Evolutionary conservation across 2,329 filamentous ascomycete genomes (phyloP), one percentile per base, ranked within the genome.

Genomic region (Hyphodiscus sp.): DNA sequence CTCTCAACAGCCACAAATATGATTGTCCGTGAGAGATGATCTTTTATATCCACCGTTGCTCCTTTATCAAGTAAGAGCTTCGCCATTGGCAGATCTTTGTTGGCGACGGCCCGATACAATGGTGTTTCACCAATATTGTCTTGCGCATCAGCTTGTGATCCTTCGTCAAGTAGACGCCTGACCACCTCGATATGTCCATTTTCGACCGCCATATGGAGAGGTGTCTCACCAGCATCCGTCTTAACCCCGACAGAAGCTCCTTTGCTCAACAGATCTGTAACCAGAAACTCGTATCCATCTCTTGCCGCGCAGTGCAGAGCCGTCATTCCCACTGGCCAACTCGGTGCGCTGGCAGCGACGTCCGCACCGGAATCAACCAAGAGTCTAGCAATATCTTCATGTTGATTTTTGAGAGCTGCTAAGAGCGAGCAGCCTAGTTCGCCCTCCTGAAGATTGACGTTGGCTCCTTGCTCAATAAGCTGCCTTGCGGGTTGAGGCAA

Each of bases 61-160:
- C 43, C 43, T 23, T 41, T 47, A 1, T 30, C 19, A 8, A 51
- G 49, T 15, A 51, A 20, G 11, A 51, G 29, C 18, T 51, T 10
- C 41, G 45, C 23, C 42, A 47, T 51, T 8, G 16, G 13, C 33
- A 15, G 26, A n/a, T 49, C 33, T 41, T 41, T 41, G 46, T 49
- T 16, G 11, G 11, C 13, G 20, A 49, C 46, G 19, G 46, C 46
- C 18, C 41, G 8, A n/a, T 33, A 41, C 6, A 49, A 20, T 2
- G 46, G 46, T 20, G 38, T 30, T 16, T 41, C 19, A 16, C 26
- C 26, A 38, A 20, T 20, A 30, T 38, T 38, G 20, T 49, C 41
- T 43, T 56, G 50, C 18, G 29, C 15, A 11, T 53, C 47, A 10
- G 53, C 45, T 20, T 53, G 19, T 10, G 50, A 41, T 10, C 51